A percentile compares a stretch with the other conserved stretches of the same genome.
Evolutionary conservation across 2,329 filamentous ascomycete species (phyloP).

Genomic region (Sporothrix luriei): DNA sequence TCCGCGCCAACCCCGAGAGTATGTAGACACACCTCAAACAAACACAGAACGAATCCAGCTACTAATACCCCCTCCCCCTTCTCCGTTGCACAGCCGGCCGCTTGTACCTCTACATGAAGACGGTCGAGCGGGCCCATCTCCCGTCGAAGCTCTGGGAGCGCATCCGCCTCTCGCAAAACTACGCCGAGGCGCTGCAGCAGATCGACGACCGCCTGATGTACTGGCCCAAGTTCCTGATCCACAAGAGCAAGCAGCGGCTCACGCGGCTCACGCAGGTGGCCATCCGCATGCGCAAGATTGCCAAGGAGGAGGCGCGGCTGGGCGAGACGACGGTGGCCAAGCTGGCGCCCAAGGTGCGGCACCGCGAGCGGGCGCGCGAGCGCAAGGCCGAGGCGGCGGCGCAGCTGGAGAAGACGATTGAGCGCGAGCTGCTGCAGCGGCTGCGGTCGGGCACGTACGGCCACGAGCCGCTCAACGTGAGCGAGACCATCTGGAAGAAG

Average conservation of each 20-base stretch:
- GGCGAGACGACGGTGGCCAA: conserved; percentile 88
- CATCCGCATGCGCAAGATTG: conserved; percentile 76
- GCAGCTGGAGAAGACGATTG: conserved; percentile 93
- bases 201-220: conserved; percentile 86
- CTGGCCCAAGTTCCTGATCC: conserved; percentile 89
- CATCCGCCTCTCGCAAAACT: conserved; percentile 87
- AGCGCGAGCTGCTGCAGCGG: conserved; percentile 89
- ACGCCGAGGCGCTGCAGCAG: conserved; percentile 82
- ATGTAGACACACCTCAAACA: conserved; percentile 26
- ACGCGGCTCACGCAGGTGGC: conserved; percentile 90
- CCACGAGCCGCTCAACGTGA: conserved; percentile 90
- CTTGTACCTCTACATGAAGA: conserved; percentile 97
- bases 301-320: conserved; percentile 84
- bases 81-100: conserved; percentile 46
- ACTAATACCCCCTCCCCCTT: neutral
- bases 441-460: conserved; percentile 92
- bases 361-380: conserved; percentile 71
- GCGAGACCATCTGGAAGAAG: conserved; percentile 95
- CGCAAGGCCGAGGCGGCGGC: conserved; percentile 75
- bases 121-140: conserved; percentile 82
- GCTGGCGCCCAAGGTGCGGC: conserved; percentile 84
- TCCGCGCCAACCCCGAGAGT: conserved; percentile 71
- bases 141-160: conserved; percentile 94
- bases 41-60: neutral
- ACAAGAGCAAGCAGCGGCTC: conserved; percentile 88